Evolutionary conservation across 495 filamentous ascomycete species (phyloP), one percentile per base, ranked within the genome.

Genomic region (Aspergillus homomorphus): DNA sequence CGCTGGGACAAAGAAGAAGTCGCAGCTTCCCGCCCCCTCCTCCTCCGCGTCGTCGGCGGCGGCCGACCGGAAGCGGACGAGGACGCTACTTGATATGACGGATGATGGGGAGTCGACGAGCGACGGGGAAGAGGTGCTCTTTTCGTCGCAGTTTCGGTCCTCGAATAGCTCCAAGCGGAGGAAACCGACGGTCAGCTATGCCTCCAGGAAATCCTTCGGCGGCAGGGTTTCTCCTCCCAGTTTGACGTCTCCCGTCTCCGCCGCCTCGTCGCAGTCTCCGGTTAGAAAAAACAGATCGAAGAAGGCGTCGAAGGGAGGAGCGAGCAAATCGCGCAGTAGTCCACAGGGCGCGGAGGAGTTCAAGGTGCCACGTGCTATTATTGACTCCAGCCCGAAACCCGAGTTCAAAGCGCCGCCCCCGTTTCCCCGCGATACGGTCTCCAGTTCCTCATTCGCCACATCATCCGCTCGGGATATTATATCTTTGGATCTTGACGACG

Each of bases 371-470:
- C 62, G 59, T 42, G 67, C 72, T 3, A 54, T 72, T 45, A 51
- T 71, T 3, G 21, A 59, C 18, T 22, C 53, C 1, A 67, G 58
- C 49, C 62, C 68, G 23, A 43, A 43, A 20, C n/a, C 58, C 20
- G 66, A 63, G 33, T 73, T 73, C 55, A 73, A 69, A 49, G 24
- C 63, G 14, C 69, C 70, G 22, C 65, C 58, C n/a, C 15, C 38
- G 4, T 50, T 68, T 9, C 66, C 66, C 8, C 45, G 19, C 5
- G 63, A 62, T 26, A 59, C 48, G 18, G 54, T 53, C 12, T 69
- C 70, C 15, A 65, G 64, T 53, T 65, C 65, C 14, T 67, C 69
- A n/a, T 44, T 63, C 19, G 54, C 60, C 42, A 51, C 57, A 20
- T 64, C 63, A 2, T 66, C 66, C 15, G 38, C 63, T 21, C 43